Evolutionary conservation across 768 basidiomycete species (phyloP).

Genomic region (Dioszegia crocea): DNA sequence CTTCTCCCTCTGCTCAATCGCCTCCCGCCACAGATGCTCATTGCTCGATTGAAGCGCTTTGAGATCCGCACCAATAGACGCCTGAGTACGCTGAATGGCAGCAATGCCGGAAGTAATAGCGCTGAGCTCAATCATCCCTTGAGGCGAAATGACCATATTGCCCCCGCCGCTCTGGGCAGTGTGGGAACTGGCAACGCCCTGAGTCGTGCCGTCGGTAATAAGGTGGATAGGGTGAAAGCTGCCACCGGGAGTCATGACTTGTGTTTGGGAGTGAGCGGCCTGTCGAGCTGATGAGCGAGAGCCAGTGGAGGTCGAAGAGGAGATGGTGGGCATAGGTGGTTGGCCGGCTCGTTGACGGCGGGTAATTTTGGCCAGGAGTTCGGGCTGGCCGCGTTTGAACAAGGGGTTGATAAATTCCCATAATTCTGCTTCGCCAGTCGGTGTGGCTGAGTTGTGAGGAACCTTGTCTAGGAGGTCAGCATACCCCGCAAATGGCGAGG

Average conservation of each 20-base stretch:
- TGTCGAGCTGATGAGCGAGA: conserved; percentile 2
- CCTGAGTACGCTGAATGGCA: conserved; percentile 86
- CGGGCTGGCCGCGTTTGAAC: conserved; percentile 83
- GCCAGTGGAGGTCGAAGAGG: not conserved
- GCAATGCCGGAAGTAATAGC: conserved; percentile 75
- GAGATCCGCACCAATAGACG: conserved; percentile 81
- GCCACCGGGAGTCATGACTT: not conserved
- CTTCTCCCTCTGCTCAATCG: conserved; percentile 67
- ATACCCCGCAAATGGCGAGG: not conserved
- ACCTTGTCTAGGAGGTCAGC: conserved; percentile 51
- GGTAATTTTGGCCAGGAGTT: conserved; percentile 79
- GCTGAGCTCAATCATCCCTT: conserved; percentile 61
- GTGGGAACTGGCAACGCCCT: conserved; percentile 25
- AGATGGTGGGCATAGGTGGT: conserved; percentile 20
- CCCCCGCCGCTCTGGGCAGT: conserved; percentile 14
- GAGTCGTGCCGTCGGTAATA: conserved; percentile 41
- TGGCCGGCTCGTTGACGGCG: conserved; percentile 57
- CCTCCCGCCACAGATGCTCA: conserved; percentile 88
- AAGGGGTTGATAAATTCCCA: conserved; percentile 84
- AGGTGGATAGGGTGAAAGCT: conserved; percentile 19
- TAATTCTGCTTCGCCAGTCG: conserved; percentile 62
- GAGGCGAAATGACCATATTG: conserved; percentile 15
- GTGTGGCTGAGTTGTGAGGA: conserved; percentile 90
- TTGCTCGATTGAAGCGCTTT: conserved; percentile 83
- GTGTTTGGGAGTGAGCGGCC: not conserved